Conservation (phyloP, 768 basidiomycete species). For the Dacryopinax spathularia region DNA sequence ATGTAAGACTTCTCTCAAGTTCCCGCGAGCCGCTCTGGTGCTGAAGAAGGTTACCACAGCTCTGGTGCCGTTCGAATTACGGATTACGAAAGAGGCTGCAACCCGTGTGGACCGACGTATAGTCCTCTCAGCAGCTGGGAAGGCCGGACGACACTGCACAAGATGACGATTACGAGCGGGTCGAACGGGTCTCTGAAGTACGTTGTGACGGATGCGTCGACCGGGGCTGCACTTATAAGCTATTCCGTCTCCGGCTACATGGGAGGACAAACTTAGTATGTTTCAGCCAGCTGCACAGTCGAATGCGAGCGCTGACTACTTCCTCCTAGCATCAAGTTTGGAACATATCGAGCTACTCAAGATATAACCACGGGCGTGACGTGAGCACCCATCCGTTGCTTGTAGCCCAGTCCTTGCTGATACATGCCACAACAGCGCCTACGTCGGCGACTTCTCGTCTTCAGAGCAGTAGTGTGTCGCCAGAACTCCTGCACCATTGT, state of each 20-base stretch:
- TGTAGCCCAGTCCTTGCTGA: not conserved
- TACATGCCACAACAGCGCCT: not conserved
- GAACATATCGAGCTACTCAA: not conserved
- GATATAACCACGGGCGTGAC: not conserved
- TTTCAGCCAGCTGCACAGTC: not conserved
- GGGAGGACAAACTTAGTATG: not conserved
- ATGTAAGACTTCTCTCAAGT: not conserved
- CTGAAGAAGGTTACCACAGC: not conserved
- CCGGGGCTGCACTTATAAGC: not conserved
- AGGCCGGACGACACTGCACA: not conserved
- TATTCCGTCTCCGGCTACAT: not conserved
- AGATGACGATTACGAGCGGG: not conserved
- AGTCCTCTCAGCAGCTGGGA: not conserved
- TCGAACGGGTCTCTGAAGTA: not conserved
- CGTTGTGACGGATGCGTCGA: not conserved
- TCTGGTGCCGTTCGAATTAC: not conserved
- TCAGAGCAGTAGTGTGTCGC: not conserved
- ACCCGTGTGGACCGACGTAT: not conserved
- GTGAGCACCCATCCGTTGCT: not conserved
- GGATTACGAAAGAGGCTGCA: not conserved
- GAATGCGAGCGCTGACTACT: not conserved
- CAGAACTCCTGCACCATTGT: not conserved
- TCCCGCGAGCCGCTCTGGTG: not conserved
- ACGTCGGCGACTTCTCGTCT: not conserved
- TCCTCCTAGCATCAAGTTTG: not conserved